Conservation (phyloP, 225 moss, liverwort and hornwort genomes). For the Physcomitrium patens region DNA sequence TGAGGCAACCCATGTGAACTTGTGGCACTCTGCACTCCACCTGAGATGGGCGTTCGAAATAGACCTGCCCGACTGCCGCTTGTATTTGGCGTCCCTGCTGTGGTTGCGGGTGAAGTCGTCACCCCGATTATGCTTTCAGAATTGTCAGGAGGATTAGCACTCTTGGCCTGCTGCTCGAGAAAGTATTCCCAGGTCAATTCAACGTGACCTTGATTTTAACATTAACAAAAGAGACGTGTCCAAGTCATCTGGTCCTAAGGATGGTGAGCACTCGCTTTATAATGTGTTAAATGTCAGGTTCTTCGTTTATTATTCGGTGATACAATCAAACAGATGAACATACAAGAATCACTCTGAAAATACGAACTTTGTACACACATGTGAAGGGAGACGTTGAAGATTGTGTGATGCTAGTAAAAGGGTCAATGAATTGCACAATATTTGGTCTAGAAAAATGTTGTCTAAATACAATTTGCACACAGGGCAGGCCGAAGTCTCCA, state of each 20-base stretch:
- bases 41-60: constrained; percentile 92
- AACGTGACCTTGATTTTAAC: neutral
- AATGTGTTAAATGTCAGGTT: too few species aligned
- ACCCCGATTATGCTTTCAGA: constrained; percentile 37
- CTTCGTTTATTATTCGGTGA: too few species aligned
- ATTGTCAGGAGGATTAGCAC: constrained; percentile 33
- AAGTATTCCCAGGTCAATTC: constrained; percentile 17
- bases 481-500: constrained; percentile 9
- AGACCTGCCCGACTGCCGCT: constrained; percentile 83
- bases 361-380: neutral
- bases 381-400: too few species aligned
- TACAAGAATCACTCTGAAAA: neutral
- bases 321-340: neutral
- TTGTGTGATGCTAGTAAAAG: constrained; percentile 11
- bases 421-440: neutral
- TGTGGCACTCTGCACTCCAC: constrained; percentile 96
- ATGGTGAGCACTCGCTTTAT: too few species aligned
- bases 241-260: too few species aligned
- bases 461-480: neutral
- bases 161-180: constrained; percentile 44
- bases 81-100: constrained; percentile 35
- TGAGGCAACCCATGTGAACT: constrained; percentile 91
- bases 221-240: too few species aligned
- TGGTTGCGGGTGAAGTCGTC: constrained; percentile 31
- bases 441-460: neutral